Evolutionary conservation across 768 basidiomycete genomes (phyloP).

Genomic region (Boletus huronensis): DNA sequence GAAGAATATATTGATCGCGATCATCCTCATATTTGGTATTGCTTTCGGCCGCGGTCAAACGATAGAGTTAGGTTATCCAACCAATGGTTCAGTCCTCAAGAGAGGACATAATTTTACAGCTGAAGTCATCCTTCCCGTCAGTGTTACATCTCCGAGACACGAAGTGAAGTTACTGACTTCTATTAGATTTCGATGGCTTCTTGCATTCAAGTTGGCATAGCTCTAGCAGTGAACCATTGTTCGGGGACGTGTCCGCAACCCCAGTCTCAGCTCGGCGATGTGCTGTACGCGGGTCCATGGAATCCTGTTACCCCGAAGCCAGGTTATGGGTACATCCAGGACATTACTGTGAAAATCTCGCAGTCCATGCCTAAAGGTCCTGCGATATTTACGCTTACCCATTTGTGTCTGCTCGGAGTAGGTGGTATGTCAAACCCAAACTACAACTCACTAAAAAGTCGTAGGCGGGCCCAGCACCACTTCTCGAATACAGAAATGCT

Average conservation of each 20-base stretch:
- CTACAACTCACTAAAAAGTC: neutral
- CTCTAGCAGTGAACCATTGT: neutral
- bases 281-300: neutral
- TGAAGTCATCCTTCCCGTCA: conserved; percentile 1
- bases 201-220: conserved; percentile 16
- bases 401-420: neutral
- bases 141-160: neutral
- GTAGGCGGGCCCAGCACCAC: neutral
- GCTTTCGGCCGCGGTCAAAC: neutral
- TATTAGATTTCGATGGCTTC: neutral
- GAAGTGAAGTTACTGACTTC: neutral
- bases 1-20: neutral
- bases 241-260: neutral
- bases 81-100: neutral
- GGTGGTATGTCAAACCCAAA: neutral
- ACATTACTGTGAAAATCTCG: neutral
- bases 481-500: neutral
- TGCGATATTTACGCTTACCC: neutral
- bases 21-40: neutral
- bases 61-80: neutral
- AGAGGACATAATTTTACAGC: neutral
- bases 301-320: neutral
- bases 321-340: neutral
- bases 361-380: neutral
- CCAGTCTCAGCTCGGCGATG: conserved; percentile 7